Evolutionary conservation across 2,329 filamentous ascomycete species (phyloP), one percentile per base, ranked within the genome.

Genomic region (Trichoderma polysporum): DNA sequence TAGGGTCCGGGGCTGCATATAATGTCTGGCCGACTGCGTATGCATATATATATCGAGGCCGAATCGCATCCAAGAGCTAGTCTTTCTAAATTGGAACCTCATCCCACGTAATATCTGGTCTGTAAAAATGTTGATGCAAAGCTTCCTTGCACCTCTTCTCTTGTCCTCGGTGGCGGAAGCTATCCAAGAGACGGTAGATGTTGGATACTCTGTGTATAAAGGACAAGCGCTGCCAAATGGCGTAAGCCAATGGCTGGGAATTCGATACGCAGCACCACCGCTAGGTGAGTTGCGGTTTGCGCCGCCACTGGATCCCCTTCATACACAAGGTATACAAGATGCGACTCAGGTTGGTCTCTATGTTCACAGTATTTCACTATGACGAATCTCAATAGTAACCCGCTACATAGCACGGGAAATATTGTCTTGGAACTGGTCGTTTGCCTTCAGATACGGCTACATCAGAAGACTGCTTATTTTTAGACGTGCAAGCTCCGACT

Each of bases 191-290:
- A 73, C 69, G 17, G 87, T 93, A 15, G 81, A 91, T 69, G 80
- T 94, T 25, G 84, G 83, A 3, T 94, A 93, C 74, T 84, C 88
- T 33, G 84, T 81, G 29, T 93, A 93, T 73, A 76, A 82, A 58
- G 91, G 91, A 9, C 77, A 79, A 4, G 73, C 80, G 1, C 79
- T 84, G 1, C 71, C 77, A 0, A 85, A 86, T 71, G 89, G 88
- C 1, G 79, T 93, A 56, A 87, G 85, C 2, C 84, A 90, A 75
- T 94, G 90, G 90, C 83, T 92, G 8, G 91, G 91, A 1, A 86
- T 95, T 69, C 86, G 90, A 50, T 95, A 88, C 79, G 91, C 91
- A 1, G 88, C 89, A 5, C 82, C 91, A 15, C 91, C 91, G 0
- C 66, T 90, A 2, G 89, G 88, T 1, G 72, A 85, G 6, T 74